Base-by-base conservation (phyloP, 108 stramenopile species). In the Nannochloropsis salina region DNA sequence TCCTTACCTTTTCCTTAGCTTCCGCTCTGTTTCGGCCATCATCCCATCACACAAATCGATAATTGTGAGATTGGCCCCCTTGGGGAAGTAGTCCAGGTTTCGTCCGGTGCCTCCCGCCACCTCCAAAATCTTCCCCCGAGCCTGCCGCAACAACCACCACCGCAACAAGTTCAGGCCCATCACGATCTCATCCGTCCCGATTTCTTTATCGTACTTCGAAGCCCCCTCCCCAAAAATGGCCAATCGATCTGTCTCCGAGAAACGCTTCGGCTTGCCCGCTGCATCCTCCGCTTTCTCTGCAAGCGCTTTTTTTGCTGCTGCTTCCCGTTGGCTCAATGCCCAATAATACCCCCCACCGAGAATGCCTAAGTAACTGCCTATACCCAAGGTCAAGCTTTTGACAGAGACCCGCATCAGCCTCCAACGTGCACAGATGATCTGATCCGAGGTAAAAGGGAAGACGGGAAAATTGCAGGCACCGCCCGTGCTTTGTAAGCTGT, bases 321-420 rank as follows among this genome's bases (percentile, higher is more conserved):
- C 61, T 74, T 74, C 61, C 61, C 61, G 61, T 74, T 74, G 61
- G 61, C 61, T 74, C 61, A 74, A 74, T 15, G 61, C 61, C 61
- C 61, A 74, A 15, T n/a, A 74, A n/a, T 74, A 74, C 20, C 61
- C 61, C 61, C 61, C 61, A n/a, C 61, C 61, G 6, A 74, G 15
- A n/a, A 74, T 74, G 61, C 61, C 61, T 8, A 74, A 8, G 61
- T 74, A 74, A 74, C 61, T 6, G 15, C 61, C 61, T 15, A 74
- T n/a, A n/a, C 61, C 61, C 61, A 74, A 74, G 15, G 61, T 74
- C 61, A 74, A 6, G 61, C n/a, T 74, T 74, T 74, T 74, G 61
- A 74, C 61, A n/a, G 61, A 74, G 61, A 74, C 61, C 20, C 61
- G 61, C 61, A 74, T 74, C 31, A 31, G 31, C 31, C 0, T 31